Evolutionary conservation across 345 rosid species (phyloP).

Genomic region (Pugionium cornutum): DNA sequence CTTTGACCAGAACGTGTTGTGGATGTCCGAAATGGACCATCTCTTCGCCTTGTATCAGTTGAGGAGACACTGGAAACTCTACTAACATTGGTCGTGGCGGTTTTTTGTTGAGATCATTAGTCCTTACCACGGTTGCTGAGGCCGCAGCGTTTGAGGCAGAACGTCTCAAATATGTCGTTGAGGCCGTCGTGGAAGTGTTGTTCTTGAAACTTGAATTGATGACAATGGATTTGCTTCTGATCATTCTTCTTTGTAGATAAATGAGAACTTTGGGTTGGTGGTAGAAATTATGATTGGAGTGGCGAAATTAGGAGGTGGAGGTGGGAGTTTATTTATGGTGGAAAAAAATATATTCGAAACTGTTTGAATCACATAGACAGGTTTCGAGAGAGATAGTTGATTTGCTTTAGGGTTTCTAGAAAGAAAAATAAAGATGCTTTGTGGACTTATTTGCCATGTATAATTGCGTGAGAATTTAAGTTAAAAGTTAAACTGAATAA

Average conservation of each 20-base stretch:
- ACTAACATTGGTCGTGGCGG: slow-evolving; percentile 18
- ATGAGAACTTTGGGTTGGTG: slow-evolving; percentile 13
- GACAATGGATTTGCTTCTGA: slow-evolving; percentile 41
- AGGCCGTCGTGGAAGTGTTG: slow-evolving; percentile 5
- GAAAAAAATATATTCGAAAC: slow-evolving; percentile 19
- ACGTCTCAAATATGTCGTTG: slow-evolving; percentile 28
- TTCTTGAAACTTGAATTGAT: slow-evolving; percentile 25
- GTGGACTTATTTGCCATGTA: slow-evolving; percentile 37
- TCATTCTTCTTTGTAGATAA: slow-evolving; percentile 28
- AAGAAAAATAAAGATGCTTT: slow-evolving; percentile 35
- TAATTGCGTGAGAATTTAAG: slow-evolving; percentile 28
- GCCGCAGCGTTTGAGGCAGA: slow-evolving; percentile 27
- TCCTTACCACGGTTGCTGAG: not conserved
- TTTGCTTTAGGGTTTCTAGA: slow-evolving; percentile 39
- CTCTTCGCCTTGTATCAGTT: slow-evolving; percentile 50
- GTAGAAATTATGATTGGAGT: slow-evolving; percentile 26
- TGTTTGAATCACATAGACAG: slow-evolving; percentile 34
- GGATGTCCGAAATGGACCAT: slow-evolving; percentile 62
- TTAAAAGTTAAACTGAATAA: not conserved
- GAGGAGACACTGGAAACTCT: slow-evolving; percentile 62
- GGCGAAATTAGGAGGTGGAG: slow-evolving; percentile 27
- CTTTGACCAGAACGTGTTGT: slow-evolving; percentile 52
- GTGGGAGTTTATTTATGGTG: slow-evolving; percentile 41
- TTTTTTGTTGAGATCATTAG: slow-evolving; percentile 17
- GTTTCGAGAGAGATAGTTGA: slow-evolving; percentile 15